Conservation (phyloP, 345 rosid genomes). For the Eutrema heterophyllum region DNA sequence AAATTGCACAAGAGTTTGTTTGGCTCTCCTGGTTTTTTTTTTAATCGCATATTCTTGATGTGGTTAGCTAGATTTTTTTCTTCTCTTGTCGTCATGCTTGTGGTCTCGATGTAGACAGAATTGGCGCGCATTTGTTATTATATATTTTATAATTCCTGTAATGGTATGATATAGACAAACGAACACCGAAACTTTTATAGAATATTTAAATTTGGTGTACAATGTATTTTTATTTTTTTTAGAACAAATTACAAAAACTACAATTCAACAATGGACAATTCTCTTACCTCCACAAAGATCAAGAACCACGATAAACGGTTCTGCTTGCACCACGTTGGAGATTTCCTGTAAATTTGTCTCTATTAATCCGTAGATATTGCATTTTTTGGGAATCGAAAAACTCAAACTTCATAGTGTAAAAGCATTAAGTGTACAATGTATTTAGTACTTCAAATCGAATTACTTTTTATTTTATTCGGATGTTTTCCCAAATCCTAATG, state of each 20-base stretch:
- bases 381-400: too few species aligned
- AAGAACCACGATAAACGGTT: too few species aligned
- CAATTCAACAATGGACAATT: too few species aligned
- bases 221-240: too few species aligned
- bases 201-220: neutral
- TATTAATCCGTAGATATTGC: too few species aligned
- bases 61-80: neutral
- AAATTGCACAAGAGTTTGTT: neutral
- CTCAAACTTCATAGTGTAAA: too few species aligned
- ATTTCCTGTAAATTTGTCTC: too few species aligned
- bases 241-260: too few species aligned
- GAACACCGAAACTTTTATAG: neutral
- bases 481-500: neutral
- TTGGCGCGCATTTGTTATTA: neutral
- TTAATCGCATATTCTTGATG: neutral
- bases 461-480: neutral
- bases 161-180: too few species aligned
- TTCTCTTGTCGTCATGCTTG: neutral
- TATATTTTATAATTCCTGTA: neutral
- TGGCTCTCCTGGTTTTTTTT: neutral
- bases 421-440: neutral
- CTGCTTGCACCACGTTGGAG: too few species aligned
- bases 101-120: neutral
- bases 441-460: neutral
- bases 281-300: too few species aligned